phyloP scores from a whole-genome alignment of 345 rosid genomes.

The Linum trigynum region DNA sequence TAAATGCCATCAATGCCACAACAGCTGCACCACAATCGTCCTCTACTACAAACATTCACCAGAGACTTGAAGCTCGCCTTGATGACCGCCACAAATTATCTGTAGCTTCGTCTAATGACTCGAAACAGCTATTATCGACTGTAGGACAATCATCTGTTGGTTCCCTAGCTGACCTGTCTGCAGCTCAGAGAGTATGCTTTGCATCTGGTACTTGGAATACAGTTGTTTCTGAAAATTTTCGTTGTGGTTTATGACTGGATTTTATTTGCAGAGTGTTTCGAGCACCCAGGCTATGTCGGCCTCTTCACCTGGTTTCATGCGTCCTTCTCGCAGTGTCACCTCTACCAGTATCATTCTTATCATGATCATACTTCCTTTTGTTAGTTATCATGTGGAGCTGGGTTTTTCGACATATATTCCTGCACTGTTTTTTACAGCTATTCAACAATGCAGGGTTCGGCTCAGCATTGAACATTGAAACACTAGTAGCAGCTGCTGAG shows the following conservation, averaged over 20 bases:
- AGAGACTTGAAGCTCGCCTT: slow-evolving; percentile 40
- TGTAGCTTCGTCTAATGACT: slow-evolving; percentile 29
- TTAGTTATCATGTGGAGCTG: neutral
- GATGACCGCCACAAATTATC: slow-evolving; percentile 52
- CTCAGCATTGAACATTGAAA: slow-evolving; percentile 92
- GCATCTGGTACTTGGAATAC: neutral
- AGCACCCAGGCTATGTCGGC: slow-evolving; percentile 39
- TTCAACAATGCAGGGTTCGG: slow-evolving; percentile 62
- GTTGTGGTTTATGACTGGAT: slow-evolving; percentile 9
- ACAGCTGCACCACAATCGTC: slow-evolving; percentile 44
- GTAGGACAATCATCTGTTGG: slow-evolving; percentile 29
- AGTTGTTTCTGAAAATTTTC: neutral
- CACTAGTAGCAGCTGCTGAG: slow-evolving; percentile 94
- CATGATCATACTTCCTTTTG: neutral
- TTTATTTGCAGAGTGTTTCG: slow-evolving; percentile 32
- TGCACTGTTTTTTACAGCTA: slow-evolving; percentile 2
- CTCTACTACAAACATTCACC: slow-evolving; percentile 45
- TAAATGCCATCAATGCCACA: slow-evolving; percentile 27
- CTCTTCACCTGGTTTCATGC: slow-evolving; percentile 51
- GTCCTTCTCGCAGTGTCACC: slow-evolving; percentile 52
- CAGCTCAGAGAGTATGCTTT: slow-evolving; percentile 45
- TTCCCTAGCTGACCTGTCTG: slow-evolving; percentile 40
- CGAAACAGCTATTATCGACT: slow-evolving; percentile 35
- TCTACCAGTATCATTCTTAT: slow-evolving; percentile 59
- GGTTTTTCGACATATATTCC: neutral